A percentile compares a stretch with the other conserved stretches of the same genome.
These are phyloP conservation scores for Gardenia jasminoides DNA, from an alignment of 257 asterid genomes.

Conservation along the genomic window DNA sequence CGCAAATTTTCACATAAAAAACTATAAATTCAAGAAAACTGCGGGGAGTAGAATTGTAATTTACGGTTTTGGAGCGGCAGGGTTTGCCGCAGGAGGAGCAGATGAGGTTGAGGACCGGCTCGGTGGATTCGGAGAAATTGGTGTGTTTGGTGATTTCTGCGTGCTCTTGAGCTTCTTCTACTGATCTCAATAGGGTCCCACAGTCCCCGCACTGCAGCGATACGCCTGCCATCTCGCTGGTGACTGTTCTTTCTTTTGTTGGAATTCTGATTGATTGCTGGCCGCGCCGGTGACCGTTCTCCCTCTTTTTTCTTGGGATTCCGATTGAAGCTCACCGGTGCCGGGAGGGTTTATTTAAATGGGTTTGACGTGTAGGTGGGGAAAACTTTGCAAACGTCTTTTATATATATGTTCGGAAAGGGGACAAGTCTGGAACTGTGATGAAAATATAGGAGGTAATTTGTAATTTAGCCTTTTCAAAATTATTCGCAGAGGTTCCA, in stretches of 20 bases:
- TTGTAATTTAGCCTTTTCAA: background rate
- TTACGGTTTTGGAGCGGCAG: conserved; percentile 92
- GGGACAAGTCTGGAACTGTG: background rate
- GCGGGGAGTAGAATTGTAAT: background rate
- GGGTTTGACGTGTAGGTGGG: too few relatives aligned
- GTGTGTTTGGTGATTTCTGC: conserved; percentile 84
- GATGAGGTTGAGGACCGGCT: conserved; percentile 78
- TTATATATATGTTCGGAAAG: too few relatives aligned
- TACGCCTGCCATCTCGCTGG: conserved; percentile 64
- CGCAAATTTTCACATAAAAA: background rate
- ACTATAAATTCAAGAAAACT: background rate
- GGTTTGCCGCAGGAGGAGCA: conserved; percentile 87
- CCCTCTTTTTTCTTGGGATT: background rate
- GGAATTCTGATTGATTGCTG: too few relatives aligned
- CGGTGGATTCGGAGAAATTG: conserved; percentile 81
- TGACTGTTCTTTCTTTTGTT: background rate
- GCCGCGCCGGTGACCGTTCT: background rate
- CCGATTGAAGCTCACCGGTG: background rate
- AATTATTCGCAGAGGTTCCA: too few relatives aligned
- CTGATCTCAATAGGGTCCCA: conserved; percentile 79
- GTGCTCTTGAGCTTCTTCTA: conserved; percentile 97
- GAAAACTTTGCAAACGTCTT: too few relatives aligned
- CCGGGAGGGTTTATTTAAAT: background rate
- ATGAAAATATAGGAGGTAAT: background rate
- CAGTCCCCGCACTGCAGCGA: conserved; percentile 94